These are phyloP conservation scores for Yamadazyma philogaea DNA, from an alignment of 805 yeast genomes.

Conservation along the genomic window DNA sequence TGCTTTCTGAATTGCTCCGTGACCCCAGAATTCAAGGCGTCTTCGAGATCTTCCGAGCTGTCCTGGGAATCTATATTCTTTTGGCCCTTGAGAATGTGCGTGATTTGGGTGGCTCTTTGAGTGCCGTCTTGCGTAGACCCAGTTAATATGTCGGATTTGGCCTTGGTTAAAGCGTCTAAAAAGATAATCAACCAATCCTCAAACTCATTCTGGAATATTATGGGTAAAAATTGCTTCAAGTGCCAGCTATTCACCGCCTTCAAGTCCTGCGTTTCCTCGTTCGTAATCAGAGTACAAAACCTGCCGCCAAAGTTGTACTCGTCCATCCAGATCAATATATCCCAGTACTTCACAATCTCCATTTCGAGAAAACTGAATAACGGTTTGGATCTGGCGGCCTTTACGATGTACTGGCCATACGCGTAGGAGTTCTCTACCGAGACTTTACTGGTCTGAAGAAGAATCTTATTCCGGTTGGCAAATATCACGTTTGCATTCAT, in stretches of 20 bases:
- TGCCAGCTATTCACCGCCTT: conserved; percentile 72
- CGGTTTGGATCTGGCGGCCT: conserved; percentile 75
- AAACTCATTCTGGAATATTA: conserved; percentile 74
- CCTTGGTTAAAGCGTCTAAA: conserved; percentile 62
- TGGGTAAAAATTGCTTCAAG: conserved; percentile 68
- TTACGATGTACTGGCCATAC: conserved; percentile 78
- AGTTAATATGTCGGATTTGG: conserved; percentile 42
- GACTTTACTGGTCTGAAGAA: conserved; percentile 70
- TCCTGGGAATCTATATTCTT: conserved; percentile 32
- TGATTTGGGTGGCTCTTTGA: conserved; percentile 68
- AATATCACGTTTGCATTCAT: conserved; percentile 78
- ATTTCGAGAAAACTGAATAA: conserved; percentile 80
- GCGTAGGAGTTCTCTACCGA: conserved; percentile 88
- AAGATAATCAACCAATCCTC: conserved; percentile 82
- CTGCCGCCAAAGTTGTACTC: conserved; percentile 82
- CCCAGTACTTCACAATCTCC: conserved; percentile 80
- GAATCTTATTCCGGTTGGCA: conserved; percentile 73
- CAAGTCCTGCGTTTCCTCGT: conserved; percentile 42
- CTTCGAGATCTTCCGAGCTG: conserved; percentile 29
- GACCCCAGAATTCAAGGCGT: conserved; percentile 37
- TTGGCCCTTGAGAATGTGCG: conserved; percentile 48
- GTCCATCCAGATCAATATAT: conserved; percentile 93
- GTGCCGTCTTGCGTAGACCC: conserved; percentile 42
- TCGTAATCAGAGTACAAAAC: conserved; percentile 45
- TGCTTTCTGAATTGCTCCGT: conserved; percentile 60